phyloP scores from a whole-genome alignment of 1,284 basidiomycete genomes.

The Sphagnurus paluster region DNA sequence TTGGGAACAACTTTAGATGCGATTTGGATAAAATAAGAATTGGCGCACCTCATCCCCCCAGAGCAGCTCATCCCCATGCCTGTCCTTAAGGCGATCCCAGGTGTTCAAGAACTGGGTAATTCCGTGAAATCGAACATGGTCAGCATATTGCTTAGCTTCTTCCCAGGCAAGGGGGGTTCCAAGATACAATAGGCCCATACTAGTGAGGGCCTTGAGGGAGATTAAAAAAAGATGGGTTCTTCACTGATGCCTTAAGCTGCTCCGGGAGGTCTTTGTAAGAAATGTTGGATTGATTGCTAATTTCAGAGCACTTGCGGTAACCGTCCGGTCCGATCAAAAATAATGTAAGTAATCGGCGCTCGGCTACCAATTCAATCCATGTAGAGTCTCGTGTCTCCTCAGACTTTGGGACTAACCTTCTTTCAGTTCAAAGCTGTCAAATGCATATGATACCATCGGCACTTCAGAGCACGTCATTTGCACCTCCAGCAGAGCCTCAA shows the following conservation, averaged over 20 bases:
- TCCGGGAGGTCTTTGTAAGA: conserved; percentile 31
- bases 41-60: conserved; percentile 95
- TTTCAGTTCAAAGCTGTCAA: not conserved
- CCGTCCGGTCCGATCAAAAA: conserved; percentile 17
- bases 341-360: too few relatives aligned
- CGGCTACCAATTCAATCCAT: not conserved
- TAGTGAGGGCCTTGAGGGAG: conserved; percentile 2
- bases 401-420: not conserved
- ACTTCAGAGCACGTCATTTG: conserved; percentile 11
- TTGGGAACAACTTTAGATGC: conserved; percentile 9
- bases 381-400: not conserved
- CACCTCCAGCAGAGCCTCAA: not conserved
- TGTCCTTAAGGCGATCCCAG: conserved; percentile 91
- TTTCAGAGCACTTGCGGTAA: conserved; percentile 7
- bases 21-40: conserved; percentile 6
- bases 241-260: conserved; percentile 3
- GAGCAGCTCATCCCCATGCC: conserved; percentile 90
- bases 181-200: conserved; percentile 94
- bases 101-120: conserved; percentile 94
- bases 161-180: conserved; percentile 95
- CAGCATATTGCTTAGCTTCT: conserved; percentile 84
- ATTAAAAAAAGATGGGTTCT: conserved; percentile 7
- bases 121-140: conserved; percentile 92
- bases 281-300: conserved; percentile 22
- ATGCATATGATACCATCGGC: not conserved